Conservation (phyloP, 1,284 basidiomycete species). For the Phylloboletellus chloephorus region DNA sequence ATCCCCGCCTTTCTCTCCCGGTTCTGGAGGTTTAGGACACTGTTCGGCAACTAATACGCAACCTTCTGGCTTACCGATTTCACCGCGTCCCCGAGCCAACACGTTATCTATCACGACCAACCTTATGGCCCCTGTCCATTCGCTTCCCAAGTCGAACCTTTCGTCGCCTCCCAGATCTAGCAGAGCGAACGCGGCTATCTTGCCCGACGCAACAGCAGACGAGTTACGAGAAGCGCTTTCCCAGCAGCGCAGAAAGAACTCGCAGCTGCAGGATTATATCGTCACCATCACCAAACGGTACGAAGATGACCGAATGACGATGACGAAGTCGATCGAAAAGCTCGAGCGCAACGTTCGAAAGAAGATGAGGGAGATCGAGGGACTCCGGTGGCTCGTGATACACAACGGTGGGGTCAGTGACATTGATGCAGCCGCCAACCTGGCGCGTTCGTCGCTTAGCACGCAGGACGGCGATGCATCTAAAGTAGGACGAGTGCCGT, state of each 20-base stretch:
- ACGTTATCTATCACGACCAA: slow-evolving; percentile 30
- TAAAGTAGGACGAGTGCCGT: slow-evolving; percentile 6
- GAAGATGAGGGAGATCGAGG: slow-evolving; percentile 44
- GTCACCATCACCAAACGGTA: slow-evolving; percentile 39
- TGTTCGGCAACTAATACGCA: slow-evolving; percentile 17
- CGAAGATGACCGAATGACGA: slow-evolving; percentile 38
- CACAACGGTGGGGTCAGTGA: slow-evolving; percentile 33
- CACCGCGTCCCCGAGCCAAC: slow-evolving; percentile 28
- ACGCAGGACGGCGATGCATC: slow-evolving; percentile 22
- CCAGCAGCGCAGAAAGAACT: slow-evolving; percentile 32
- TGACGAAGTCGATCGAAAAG: slow-evolving; percentile 37
- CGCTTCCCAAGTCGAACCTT: slow-evolving; percentile 7
- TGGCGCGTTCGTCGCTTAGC: slow-evolving; percentile 30
- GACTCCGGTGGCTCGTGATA: slow-evolving; percentile 45
- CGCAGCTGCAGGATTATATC: slow-evolving; percentile 37
- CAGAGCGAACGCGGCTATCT: slow-evolving; percentile 12
- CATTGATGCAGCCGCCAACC: slow-evolving; percentile 32
- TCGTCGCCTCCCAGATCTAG: slow-evolving; percentile 12
- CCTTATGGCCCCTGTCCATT: slow-evolving; percentile 18
- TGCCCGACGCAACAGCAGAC: slow-evolving; percentile 16
- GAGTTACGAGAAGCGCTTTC: slow-evolving; percentile 34
- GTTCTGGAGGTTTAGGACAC: slow-evolving; percentile 2
- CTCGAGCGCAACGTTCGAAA: slow-evolving; percentile 40
- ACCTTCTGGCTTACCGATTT: slow-evolving; percentile 21
- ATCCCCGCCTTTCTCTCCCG: slow-evolving; percentile 21